Conservation (phyloP, 768 basidiomycete species). For the Auriscalpium microsporum region DNA sequence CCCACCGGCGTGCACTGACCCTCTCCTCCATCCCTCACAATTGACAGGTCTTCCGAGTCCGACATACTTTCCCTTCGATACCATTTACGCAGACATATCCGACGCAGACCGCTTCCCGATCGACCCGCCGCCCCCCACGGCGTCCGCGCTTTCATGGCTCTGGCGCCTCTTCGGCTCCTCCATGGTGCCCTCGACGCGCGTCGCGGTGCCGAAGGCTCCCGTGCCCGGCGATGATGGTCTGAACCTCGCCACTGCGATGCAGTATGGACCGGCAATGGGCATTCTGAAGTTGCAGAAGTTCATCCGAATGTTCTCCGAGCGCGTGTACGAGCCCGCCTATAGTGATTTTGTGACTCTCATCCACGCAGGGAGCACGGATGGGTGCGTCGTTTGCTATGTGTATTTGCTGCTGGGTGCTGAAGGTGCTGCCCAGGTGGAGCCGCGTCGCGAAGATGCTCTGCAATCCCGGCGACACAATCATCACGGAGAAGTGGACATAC, state of each 20-base stretch:
- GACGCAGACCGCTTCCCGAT: slow-evolving; percentile 42
- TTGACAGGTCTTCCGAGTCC: slow-evolving; percentile 53
- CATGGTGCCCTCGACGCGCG: slow-evolving; percentile 29
- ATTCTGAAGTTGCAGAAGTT: slow-evolving; percentile 49
- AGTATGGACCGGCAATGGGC: slow-evolving; percentile 54
- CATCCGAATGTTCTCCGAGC: slow-evolving; percentile 46
- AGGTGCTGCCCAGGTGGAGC: slow-evolving; percentile 27
- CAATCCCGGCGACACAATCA: slow-evolving; percentile 53
- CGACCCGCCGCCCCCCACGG: slow-evolving; percentile 16
- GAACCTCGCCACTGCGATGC: slow-evolving; percentile 57
- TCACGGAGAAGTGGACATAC: slow-evolving; percentile 70
- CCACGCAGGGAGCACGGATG: slow-evolving; percentile 67
- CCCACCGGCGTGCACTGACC: neutral
- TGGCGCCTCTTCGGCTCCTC: slow-evolving; percentile 44
- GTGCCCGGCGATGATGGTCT: slow-evolving; percentile 33
- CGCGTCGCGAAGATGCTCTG: slow-evolving; percentile 53
- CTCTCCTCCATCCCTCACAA: neutral
- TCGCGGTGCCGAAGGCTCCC: slow-evolving; percentile 58
- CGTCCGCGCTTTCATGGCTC: slow-evolving; percentile 42
- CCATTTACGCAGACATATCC: slow-evolving; percentile 47
- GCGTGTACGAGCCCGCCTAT: slow-evolving; percentile 53
- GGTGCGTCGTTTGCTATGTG: slow-evolving; percentile 9
- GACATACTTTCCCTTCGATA: slow-evolving; percentile 61
- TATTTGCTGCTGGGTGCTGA: no score
- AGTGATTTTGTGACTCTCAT: slow-evolving; percentile 48